Evolutionary conservation across 179 eudicot genomes (phyloP).

Genomic region (Drosera spatulata): DNA sequence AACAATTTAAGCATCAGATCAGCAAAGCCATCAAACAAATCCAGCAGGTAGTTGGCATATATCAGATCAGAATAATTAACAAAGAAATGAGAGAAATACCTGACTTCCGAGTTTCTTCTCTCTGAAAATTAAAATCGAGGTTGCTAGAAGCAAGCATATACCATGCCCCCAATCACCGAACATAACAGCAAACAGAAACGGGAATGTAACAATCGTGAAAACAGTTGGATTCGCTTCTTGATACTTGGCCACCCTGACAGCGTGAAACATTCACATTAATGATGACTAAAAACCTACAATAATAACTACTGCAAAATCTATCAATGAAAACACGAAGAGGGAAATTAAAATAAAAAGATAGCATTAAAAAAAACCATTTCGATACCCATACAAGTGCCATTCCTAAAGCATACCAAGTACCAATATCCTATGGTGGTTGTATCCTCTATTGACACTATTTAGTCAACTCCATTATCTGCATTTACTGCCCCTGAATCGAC

Average conservation of each 20-base stretch:
- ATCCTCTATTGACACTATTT: background rate
- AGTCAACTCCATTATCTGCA: too few relatives aligned
- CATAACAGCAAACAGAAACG: slow-evolving; percentile 75
- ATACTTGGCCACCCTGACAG: slow-evolving; percentile 63
- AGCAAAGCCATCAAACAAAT: too few relatives aligned
- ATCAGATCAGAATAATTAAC: too few relatives aligned
- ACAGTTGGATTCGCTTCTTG: slow-evolving; percentile 75
- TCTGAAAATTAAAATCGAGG: slow-evolving; percentile 33
- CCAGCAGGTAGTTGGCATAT: too few relatives aligned
- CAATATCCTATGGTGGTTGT: background rate
- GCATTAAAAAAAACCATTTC: background rate
- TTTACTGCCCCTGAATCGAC: too few relatives aligned
- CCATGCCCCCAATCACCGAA: slow-evolving; percentile 89
- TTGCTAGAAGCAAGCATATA: slow-evolving; percentile 49
- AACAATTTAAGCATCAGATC: background rate
- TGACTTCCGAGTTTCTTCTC: slow-evolving; percentile 51
- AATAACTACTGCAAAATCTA: background rate
- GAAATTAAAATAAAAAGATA: background rate
- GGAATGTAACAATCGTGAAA: slow-evolving; percentile 53
- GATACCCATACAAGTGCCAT: background rate
- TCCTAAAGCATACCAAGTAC: too few relatives aligned
- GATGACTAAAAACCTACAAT: background rate
- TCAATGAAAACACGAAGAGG: background rate
- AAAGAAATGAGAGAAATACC: slow-evolving; percentile 20
- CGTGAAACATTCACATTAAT: background rate